Percentiles rank a stretch among this genome's conserved stretches.
These are phyloP conservation scores for Eucalyptus erythrocorys DNA, from an alignment of 345 rosid species.

Conservation along the genomic window DNA sequence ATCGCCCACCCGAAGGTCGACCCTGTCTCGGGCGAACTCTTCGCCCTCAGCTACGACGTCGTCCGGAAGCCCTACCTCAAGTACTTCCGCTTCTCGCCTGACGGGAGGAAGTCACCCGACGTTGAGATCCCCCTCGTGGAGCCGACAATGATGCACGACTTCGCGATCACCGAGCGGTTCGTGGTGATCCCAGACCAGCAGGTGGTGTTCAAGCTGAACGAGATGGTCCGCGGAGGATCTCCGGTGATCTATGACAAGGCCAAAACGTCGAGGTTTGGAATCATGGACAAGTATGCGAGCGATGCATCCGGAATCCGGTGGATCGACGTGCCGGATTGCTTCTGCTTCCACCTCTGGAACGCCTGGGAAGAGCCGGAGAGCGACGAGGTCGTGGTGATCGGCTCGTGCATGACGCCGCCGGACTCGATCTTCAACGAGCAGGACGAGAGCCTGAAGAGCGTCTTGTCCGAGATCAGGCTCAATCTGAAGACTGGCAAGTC, in stretches of 20 bases:
- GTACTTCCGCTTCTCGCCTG: slow-evolving; percentile 57
- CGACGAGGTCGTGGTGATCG: slow-evolving; percentile 75
- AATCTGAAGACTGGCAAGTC: slow-evolving; percentile 56
- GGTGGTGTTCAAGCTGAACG: slow-evolving; percentile 70
- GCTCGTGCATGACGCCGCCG: slow-evolving; percentile 84
- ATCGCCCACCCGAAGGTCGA: slow-evolving; percentile 92
- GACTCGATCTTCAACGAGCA: slow-evolving; percentile 86
- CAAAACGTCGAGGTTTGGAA: slow-evolving; percentile 63
- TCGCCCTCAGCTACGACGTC: slow-evolving; percentile 77
- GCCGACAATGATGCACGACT: slow-evolving; percentile 91
- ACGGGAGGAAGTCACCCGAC: slow-evolving; percentile 52
- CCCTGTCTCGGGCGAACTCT: slow-evolving; percentile 56
- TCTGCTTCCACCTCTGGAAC: slow-evolving; percentile 94
- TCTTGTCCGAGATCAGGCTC: slow-evolving; percentile 63
- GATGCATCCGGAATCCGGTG: slow-evolving; percentile 34
- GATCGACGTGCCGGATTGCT: slow-evolving; percentile 74
- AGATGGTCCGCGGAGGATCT: slow-evolving; percentile 77
- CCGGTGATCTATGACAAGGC: slow-evolving; percentile 74
- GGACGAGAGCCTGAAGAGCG: slow-evolving; percentile 61
- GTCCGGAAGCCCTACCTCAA: slow-evolving; percentile 65
- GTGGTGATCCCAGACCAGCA: slow-evolving; percentile 86
- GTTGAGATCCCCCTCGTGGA: slow-evolving; percentile 53
- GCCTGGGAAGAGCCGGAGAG: slow-evolving; percentile 91
- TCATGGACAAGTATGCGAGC: slow-evolving; percentile 49
- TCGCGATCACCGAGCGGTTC: slow-evolving; percentile 65